A percentile compares a stretch with the other conserved stretches of the same genome.
These are phyloP conservation scores for Spergularia bocconei DNA, from an alignment of 148 eudicot species.

Conservation along the genomic window DNA sequence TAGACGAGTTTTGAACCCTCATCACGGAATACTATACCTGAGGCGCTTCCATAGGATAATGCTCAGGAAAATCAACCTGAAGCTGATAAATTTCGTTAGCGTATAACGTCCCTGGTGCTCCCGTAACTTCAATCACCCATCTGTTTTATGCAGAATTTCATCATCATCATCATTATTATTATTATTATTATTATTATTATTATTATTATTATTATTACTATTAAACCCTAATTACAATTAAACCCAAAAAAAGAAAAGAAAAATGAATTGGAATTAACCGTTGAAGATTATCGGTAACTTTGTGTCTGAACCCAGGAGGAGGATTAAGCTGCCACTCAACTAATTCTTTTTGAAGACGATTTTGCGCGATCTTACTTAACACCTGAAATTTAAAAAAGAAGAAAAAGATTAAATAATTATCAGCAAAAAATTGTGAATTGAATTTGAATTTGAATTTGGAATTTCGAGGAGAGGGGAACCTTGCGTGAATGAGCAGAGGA, in stretches of 20 bases:
- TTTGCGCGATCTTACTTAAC: slow-evolving; percentile 52
- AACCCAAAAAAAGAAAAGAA: background rate
- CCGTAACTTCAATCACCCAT: slow-evolving; percentile 53
- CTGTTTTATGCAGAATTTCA: background rate
- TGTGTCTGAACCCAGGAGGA: slow-evolving; percentile 41
- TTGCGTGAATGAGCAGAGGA: slow-evolving; percentile 45
- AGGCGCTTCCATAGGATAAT: slow-evolving; percentile 68
- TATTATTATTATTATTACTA: too few species aligned
- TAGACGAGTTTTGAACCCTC: background rate
- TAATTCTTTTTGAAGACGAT: slow-evolving; percentile 51
- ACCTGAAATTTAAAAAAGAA: slow-evolving; percentile 21
- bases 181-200: too few species aligned
- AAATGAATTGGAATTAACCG: slow-evolving; percentile 26
- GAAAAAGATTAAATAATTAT: background rate
- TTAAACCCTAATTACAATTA: background rate
- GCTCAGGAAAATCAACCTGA: slow-evolving; percentile 63
- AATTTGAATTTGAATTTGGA: background rate
- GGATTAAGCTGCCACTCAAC: slow-evolving; percentile 54
- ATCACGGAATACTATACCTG: slow-evolving; percentile 31
- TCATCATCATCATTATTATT: too few species aligned
- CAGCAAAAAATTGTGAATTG: background rate
- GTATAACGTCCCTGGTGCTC: slow-evolving; percentile 56
- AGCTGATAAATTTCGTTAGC: slow-evolving; percentile 46
- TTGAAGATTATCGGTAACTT: slow-evolving; percentile 54
- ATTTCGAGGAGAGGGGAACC: slow-evolving; percentile 19